These are phyloP conservation scores for Davidsoniella virescens DNA, from an alignment of 2,329 filamentous ascomycete genomes.

Conservation along the genomic window DNA sequence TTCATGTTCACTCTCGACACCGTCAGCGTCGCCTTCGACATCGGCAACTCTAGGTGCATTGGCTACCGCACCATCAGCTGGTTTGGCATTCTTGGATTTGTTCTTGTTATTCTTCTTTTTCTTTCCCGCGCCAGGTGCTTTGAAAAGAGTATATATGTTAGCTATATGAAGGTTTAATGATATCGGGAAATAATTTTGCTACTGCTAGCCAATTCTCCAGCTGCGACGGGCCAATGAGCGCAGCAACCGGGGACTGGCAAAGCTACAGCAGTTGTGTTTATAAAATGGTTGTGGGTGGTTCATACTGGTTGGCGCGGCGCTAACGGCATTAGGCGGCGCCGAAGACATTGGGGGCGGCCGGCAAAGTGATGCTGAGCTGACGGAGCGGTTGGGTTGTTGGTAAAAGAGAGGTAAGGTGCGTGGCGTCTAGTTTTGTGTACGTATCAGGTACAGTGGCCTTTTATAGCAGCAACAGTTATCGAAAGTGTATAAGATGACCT, in stretches of 20 bases:
- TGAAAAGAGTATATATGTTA: neutral
- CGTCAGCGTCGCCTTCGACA: constrained; percentile 22
- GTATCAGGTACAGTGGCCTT: neutral
- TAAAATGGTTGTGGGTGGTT: neutral
- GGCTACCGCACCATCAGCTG: neutral
- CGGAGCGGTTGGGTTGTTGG: neutral
- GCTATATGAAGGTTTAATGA: neutral
- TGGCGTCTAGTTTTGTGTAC: neutral
- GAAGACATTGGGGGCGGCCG: constrained; percentile 6
- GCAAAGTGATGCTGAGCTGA: neutral
- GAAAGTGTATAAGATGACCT: too few species aligned
- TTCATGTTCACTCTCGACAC: neutral
- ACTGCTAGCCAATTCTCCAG: too few species aligned
- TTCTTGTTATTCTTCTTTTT: constrained; percentile 43
- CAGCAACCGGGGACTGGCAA: neutral
- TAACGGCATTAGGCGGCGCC: constrained; percentile 5
- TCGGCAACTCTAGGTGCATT: constrained; percentile 16
- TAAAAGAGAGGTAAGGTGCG: neutral
- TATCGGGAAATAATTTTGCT: too few species aligned
- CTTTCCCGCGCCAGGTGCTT: constrained; percentile 21
- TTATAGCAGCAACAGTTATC: neutral
- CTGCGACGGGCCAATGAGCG: too few species aligned
- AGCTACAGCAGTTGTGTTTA: neutral
- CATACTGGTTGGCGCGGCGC: constrained; percentile 9
- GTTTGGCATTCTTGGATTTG: constrained; percentile 34